These are phyloP conservation scores for Chrysanthemum lavandulifolium DNA, from an alignment of 129 eudicot species.

Conservation along the genomic window DNA sequence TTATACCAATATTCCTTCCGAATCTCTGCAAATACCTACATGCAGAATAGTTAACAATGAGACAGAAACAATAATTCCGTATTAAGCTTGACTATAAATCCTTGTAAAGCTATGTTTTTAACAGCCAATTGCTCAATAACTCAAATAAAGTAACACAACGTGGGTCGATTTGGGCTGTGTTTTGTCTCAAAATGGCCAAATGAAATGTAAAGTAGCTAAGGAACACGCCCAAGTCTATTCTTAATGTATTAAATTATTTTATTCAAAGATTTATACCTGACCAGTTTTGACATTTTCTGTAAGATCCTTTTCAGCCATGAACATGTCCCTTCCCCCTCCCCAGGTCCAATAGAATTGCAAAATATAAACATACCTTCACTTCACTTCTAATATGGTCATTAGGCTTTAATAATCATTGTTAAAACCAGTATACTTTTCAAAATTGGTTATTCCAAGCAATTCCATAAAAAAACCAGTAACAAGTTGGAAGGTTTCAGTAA, in stretches of 20 bases:
- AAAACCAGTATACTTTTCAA: background rate
- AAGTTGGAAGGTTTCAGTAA: too few relatives aligned
- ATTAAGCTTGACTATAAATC: background rate
- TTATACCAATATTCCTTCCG: constrained; percentile 74
- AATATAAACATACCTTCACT: background rate
- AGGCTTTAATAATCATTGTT: background rate
- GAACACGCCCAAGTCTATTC: too few relatives aligned
- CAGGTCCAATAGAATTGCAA: background rate
- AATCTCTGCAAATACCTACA: constrained; percentile 66
- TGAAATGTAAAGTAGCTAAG: too few relatives aligned
- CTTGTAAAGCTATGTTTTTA: background rate
- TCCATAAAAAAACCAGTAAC: background rate
- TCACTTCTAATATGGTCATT: background rate
- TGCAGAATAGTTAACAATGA: constrained; percentile 16
- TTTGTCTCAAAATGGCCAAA: too few relatives aligned
- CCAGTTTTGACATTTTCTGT: too few relatives aligned
- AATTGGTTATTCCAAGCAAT: background rate
- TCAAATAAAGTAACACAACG: too few relatives aligned
- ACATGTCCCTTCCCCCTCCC: too few relatives aligned
- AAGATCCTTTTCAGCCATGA: too few relatives aligned
- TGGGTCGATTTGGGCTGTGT: too few relatives aligned
- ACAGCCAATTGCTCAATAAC: background rate
- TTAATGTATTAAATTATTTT: too few relatives aligned
- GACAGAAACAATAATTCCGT: background rate
- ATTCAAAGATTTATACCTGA: too few relatives aligned